Evolutionary conservation across 192 early-diverging fungal species (phyloP).

Genomic region (Gigaspora rosea): DNA sequence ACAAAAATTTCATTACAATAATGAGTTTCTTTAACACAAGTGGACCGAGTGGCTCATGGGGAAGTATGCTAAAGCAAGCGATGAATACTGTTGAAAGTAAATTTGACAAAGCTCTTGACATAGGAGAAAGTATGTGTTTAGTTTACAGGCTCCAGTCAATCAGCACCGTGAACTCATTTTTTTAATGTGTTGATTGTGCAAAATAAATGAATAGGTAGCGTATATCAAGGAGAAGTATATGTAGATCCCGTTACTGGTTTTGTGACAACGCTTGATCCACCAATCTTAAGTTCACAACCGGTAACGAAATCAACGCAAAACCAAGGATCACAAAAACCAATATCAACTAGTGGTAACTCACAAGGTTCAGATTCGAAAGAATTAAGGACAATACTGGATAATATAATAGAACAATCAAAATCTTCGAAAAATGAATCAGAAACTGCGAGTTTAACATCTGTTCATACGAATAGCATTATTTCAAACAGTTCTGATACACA

Average conservation of each 20-base stretch:
- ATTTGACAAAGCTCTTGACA: conserved; percentile 69
- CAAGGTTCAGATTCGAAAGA: too few relatives aligned
- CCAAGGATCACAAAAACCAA: background rate
- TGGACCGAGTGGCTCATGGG: conserved; percentile 41
- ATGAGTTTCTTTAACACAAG: conserved; percentile 28
- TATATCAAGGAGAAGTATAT: conserved; percentile 22
- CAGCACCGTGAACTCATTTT: background rate
- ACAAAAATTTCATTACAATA: background rate
- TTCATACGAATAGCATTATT: too few relatives aligned
- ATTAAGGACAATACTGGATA: too few relatives aligned
- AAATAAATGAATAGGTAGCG: background rate
- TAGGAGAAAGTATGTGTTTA: conserved; percentile 27
- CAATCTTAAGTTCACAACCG: background rate
- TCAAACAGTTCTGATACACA: too few relatives aligned
- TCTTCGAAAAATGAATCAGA: background rate
- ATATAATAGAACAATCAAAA: background rate
- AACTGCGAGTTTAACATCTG: background rate
- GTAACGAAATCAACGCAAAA: background rate
- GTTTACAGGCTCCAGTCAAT: background rate
- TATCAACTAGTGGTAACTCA: too few relatives aligned
- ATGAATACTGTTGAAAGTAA: conserved; percentile 72
- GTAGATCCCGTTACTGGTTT: conserved; percentile 18
- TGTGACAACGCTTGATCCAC: conserved; percentile 1
- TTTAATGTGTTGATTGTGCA: background rate
- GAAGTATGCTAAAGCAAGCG: conserved; percentile 68